A percentile compares a stretch with the other conserved stretches of the same genome.
phyloP scores from a whole-genome alignment of 2,329 filamentous ascomycete genomes.

The Neonectria coccinea region DNA sequence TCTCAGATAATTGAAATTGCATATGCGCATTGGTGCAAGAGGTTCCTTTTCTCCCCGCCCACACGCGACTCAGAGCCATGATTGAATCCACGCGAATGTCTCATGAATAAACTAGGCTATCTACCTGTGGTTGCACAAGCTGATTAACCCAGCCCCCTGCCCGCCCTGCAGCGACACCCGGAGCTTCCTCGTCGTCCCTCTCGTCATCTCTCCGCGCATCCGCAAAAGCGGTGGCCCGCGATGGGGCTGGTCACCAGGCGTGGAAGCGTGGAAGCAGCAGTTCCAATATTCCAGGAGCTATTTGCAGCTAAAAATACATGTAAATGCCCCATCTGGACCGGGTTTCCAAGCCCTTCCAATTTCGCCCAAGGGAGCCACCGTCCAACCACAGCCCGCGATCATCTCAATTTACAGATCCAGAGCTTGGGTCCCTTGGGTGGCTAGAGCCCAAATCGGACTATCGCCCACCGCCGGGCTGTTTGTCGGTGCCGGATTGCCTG shows the following conservation, averaged over 20 bases:
- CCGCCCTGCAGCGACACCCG: constrained; percentile 10
- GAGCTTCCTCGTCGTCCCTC: neutral
- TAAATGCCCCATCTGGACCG: constrained; percentile 7
- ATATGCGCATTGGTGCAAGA: neutral
- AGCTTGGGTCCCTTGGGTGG: neutral
- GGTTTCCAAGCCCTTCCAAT: constrained; percentile 19
- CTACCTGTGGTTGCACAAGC: neutral
- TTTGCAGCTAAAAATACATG: constrained; percentile 13
- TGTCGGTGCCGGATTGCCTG: constrained; percentile 10
- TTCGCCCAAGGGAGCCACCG: constrained; percentile 14
- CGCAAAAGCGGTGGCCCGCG: constrained; percentile 7
- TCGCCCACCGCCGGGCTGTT: neutral
- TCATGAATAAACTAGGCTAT: neutral
- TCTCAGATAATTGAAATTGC: constrained; percentile 17
- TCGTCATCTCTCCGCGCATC: neutral
- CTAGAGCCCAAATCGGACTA: constrained; percentile 5
- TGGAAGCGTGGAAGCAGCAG: neutral
- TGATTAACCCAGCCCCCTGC: neutral
- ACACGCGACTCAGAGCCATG: neutral
- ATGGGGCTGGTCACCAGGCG: neutral
- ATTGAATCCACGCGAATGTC: no score
- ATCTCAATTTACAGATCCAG: constrained; percentile 23
- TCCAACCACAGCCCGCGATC: constrained; percentile 15
- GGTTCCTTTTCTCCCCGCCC: neutral
- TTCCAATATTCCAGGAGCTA: neutral